Evolutionary conservation across 73 alveolate genomes (phyloP).

Genomic region (Paramecium bursaria): DNA sequence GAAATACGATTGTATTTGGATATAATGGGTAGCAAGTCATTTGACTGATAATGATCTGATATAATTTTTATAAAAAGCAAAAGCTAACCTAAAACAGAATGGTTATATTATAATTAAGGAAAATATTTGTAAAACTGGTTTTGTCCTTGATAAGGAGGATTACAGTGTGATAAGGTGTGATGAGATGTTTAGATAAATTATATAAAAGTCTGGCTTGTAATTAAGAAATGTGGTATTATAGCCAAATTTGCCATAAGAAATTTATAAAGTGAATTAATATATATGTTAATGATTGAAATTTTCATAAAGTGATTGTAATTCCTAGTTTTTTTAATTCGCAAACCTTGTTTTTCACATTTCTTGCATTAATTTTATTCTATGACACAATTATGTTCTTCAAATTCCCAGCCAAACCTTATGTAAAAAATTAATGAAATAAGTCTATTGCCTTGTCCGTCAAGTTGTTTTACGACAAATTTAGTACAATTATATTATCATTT

Average conservation of each 20-base stretch:
- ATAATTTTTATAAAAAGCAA: constrained; percentile 70
- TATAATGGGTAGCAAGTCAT: constrained; percentile 79
- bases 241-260: constrained; percentile 73
- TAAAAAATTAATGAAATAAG: constrained; percentile 3
- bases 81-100: constrained; percentile 68
- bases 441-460: constrained; percentile 34
- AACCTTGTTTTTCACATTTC: constrained; percentile 34
- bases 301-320: constrained; percentile 45
- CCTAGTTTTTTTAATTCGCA: constrained; percentile 55
- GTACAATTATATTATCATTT: constrained; percentile 12
- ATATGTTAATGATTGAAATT: constrained; percentile 37
- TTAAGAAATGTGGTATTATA: constrained; percentile 60
- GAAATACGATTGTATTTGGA: constrained; percentile 80
- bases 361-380: constrained; percentile 53
- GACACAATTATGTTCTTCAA: constrained; percentile 43
- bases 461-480: constrained; percentile 14
- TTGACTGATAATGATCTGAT: constrained; percentile 77
- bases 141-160: constrained; percentile 72
- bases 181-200: constrained; percentile 57
- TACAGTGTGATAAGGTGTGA: constrained; percentile 73
- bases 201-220: constrained; percentile 71
- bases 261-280: constrained; percentile 64
- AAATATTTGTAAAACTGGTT: constrained; percentile 66
- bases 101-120: constrained; percentile 76
- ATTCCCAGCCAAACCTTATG: constrained; percentile 9